A percentile compares a stretch with the other conserved stretches of the same genome.
phyloP scores from a whole-genome alignment of 2,329 filamentous ascomycete species.

The Penicillium sp. region DNA sequence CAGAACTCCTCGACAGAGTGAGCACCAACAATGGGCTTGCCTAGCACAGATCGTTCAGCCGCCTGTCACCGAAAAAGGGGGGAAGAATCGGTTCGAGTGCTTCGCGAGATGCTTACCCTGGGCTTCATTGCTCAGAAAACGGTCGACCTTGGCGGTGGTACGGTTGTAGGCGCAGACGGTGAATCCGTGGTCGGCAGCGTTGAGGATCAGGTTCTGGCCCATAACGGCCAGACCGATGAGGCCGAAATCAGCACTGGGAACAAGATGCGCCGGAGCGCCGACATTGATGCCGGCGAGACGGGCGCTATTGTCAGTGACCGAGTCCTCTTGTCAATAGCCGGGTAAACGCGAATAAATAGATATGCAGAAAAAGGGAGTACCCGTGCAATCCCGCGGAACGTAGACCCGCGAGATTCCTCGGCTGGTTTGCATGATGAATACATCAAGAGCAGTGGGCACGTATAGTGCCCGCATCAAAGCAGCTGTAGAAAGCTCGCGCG shows the following conservation, averaged over 20 bases:
- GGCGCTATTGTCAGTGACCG: constrained; percentile 58
- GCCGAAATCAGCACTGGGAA: constrained; percentile 76
- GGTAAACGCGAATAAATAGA: constrained; percentile 15
- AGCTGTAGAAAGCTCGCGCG: no score
- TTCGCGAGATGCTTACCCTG: constrained; percentile 68
- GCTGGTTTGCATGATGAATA: no score
- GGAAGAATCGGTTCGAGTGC: no score
- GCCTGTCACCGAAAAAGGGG: no score
- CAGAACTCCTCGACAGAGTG: constrained; percentile 93
- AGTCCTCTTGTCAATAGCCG: constrained; percentile 34
- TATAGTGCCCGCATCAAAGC: no score
- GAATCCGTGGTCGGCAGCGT: constrained; percentile 88
- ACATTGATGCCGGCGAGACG: constrained; percentile 72
- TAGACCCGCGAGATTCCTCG: constrained; percentile 2
- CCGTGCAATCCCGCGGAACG: constrained; percentile 12
- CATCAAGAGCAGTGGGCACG: no score
- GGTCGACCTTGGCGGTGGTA: constrained; percentile 96
- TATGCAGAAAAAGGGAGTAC: neutral
- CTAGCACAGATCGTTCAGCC: constrained; percentile 44
- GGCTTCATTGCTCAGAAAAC: constrained; percentile 85
- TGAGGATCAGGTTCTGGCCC: constrained; percentile 84
- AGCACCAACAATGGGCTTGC: constrained; percentile 92
- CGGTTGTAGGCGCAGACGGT: constrained; percentile 98
- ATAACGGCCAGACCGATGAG: constrained; percentile 92
- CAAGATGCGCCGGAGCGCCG: constrained; percentile 57